Base-by-base conservation (phyloP, 139 green algal genomes). In the Trebouxia sp. region DNA sequence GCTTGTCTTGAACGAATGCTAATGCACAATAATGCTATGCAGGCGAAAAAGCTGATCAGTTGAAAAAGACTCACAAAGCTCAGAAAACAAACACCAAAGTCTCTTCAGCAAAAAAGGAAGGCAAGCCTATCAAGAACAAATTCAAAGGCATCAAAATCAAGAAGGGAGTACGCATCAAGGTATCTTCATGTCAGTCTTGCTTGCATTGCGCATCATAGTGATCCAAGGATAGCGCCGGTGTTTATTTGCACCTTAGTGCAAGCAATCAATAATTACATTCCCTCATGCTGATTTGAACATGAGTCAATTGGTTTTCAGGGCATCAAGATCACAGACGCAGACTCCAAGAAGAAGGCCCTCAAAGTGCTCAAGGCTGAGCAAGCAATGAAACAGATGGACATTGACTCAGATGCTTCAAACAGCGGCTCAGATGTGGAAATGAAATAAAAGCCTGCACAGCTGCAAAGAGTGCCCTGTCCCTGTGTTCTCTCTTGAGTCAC, bases 341-440 rank as follows among this genome's bases (percentile, higher is more conserved):
- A 69, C 38, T 82, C 77, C 41, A 82, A 82, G 42, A 75, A 75
- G 28, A 82, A 80, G 72, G 50, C 51, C 6, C 10, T 50, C 32
- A 53, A 79, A 11, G 15, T 38, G 6, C 66, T 83, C 39, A 53
- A 65, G 47, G 55, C 53, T 53, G 39, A 84, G 45, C 58, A 65
- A 10, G 80, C 75, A 47, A 76, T 85, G 67, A 81, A 75, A 10
- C 45, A 81, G 28, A 88, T 86, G 83, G 62, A 85, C 26, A 38
- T 65, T 6, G 65, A 83, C 75, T 65, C 65, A 84, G 48, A 89
- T 67, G 74, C 84, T 81, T 45, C 62, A 30, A 35, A 72, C 35
- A 72, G 62, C 30, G 35, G 62, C 75, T 87, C 66, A 53, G 65
- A 76, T 35, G 42, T 76, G 55, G 77, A 82, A 43, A 81, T 80